phyloP scores from a whole-genome alignment of 176 grass and related monocot genomes.

The Eremochloa ophiuroides region DNA sequence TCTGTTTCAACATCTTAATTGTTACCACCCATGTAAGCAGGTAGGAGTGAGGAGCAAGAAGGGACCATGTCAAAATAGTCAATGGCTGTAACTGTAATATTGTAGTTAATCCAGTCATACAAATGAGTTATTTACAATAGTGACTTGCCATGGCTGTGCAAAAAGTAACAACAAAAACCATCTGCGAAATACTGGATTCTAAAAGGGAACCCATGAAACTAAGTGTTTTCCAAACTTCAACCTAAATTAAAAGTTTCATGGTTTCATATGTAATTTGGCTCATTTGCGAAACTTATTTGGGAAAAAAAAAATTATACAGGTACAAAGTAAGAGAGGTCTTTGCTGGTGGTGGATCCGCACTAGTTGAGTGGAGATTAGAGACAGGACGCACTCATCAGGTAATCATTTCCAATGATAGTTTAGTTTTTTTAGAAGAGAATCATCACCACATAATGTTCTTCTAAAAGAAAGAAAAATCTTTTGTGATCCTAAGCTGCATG shows the following conservation, averaged over 20 bases:
- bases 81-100: not conserved
- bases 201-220: not conserved
- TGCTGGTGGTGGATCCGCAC: slow-evolving; percentile 60
- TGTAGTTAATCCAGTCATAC: not conserved
- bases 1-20: not conserved
- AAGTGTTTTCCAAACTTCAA: not conserved
- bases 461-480: not conserved
- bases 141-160: not conserved
- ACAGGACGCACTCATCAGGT: slow-evolving; percentile 95
- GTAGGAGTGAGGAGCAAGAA: not conserved
- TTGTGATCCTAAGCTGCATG: not conserved
- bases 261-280: not conserved
- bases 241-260: not conserved
- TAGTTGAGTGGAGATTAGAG: slow-evolving; percentile 92
- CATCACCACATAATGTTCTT: not conserved
- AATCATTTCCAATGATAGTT: not conserved
- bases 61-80: not conserved
- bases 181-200: not conserved
- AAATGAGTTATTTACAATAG: not conserved
- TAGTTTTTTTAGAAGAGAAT: not conserved
- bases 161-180: not conserved
- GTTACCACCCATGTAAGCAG: not conserved
- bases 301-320: slow-evolving; percentile 35
- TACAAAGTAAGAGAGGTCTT: slow-evolving; percentile 80
- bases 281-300: not conserved